Evolutionary conservation across 2,329 filamentous ascomycete genomes (phyloP).

Genomic region (Pyrenochaeta sp.): DNA sequence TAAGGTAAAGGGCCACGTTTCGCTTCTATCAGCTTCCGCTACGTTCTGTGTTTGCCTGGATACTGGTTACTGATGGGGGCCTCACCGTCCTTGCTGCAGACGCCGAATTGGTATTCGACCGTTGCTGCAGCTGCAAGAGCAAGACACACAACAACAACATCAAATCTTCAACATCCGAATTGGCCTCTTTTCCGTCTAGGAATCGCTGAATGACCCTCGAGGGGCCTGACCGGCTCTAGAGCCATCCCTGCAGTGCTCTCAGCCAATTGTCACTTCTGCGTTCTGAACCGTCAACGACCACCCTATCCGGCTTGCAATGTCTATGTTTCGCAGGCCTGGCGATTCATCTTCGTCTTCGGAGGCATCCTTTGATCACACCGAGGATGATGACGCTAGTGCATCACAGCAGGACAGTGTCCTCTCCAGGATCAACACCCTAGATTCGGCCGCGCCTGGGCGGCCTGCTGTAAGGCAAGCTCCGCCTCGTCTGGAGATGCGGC

Average conservation of each 20-base stretch:
- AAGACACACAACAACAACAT: conserved; percentile 17
- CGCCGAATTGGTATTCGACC: conserved; percentile 31
- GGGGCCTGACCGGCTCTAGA: conserved; percentile 1
- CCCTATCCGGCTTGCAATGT: conserved; percentile 26
- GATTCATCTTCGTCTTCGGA: conserved; percentile 43
- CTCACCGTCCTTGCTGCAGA: conserved; percentile 24
- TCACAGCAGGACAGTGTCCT: conserved; percentile 28
- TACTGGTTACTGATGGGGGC: conserved; percentile 35
- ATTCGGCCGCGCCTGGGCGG: conserved; percentile 30
- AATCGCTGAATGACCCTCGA: conserved; percentile 4
- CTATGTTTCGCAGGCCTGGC: conserved; percentile 46
- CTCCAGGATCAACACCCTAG: conserved; percentile 41
- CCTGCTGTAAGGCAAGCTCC: conserved; percentile 16
- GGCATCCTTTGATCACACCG: conserved; percentile 27
- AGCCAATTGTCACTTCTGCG: not conserved
- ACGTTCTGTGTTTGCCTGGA: conserved; percentile 36
- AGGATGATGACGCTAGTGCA: conserved; percentile 27
- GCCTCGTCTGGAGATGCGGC: conserved; percentile 22
- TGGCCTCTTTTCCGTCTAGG: conserved; percentile 2
- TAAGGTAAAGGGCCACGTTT: conserved; percentile 38
- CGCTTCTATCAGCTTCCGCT: conserved; percentile 40
- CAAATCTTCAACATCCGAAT: conserved; percentile 9
- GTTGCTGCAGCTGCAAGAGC: conserved; percentile 26
- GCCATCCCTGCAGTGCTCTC: conserved; percentile 1
- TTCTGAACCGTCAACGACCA: conserved; percentile 2